Evolutionary conservation across 2,329 filamentous ascomycete genomes (phyloP), one percentile per base, ranked within the genome.

Genomic region (Cadophora gregata): DNA sequence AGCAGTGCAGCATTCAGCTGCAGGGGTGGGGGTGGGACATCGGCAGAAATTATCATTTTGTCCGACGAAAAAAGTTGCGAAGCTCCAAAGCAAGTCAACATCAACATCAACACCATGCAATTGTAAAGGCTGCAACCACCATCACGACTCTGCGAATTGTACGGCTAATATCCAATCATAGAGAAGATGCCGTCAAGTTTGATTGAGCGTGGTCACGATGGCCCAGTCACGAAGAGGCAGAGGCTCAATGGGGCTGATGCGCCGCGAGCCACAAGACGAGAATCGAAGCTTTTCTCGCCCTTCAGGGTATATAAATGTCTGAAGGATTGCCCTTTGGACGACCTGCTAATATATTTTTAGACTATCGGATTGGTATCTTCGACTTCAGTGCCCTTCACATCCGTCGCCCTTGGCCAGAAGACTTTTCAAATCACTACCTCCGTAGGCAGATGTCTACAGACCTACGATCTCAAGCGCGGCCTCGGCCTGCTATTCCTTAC

Each of bases 371-470:
- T 99, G 36, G 93, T 99, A 1, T 97, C 96, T 5, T 93, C 96
- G 0, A 97, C 95, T 2, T 81, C 84, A 59, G 93, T 97, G 0
- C 95, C 96, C 0, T 98, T 99, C 77, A 94, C 95, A 1, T 91
- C 91, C 6, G 86, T 96, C 36, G 92, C 95, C 0, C 84, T 97
- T 19, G 96, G 96, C 66, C 97, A 97, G 80, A 95, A 93, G 0
- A 97, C 93, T 3, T 99, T 97, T 77, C 96, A 99, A 78, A 93
- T 99, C 79, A 98, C 96, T 38, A 99, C 96, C 33, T 98, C 93
- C 0, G 92, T 96, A 69, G 96, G 95, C 69, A 88, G 90, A 75
- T 93, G 90, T 67, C 85, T 99, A 56, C 96, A 99, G 80, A 99
- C 96, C 0, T 99, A 99, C 81, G 96, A 99, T 78, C 82, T 99